These are phyloP conservation scores for Ceratocystis destructans DNA, from an alignment of 2,329 filamentous ascomycete genomes.

Conservation along the genomic window DNA sequence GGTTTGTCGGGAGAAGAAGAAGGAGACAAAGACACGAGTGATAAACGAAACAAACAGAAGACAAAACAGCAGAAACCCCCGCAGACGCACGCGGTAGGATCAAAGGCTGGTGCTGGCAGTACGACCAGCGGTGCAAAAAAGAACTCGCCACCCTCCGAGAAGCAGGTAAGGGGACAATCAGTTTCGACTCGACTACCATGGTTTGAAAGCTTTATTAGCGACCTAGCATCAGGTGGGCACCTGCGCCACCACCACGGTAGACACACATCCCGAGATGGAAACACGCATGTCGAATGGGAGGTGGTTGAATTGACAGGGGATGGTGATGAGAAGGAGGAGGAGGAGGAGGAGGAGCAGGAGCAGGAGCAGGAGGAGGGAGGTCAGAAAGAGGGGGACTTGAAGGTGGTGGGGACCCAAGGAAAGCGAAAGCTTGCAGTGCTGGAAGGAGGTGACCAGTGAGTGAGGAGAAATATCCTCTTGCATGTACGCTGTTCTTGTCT, in stretches of 20 bases:
- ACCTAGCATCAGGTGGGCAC: constrained; percentile 50
- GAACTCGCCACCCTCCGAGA: neutral
- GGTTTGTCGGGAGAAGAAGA: constrained; percentile 23
- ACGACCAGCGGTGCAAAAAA: neutral
- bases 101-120: neutral
- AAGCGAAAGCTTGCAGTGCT: constrained; percentile 1
- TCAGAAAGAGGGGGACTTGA: neutral
- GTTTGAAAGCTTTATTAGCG: constrained; percentile 56
- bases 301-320: constrained; percentile 57
- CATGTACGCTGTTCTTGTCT: neutral
- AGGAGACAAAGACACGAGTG: neutral
- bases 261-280: constrained; percentile 44
- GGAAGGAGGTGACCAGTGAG: neutral
- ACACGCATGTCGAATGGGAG: constrained; percentile 65
- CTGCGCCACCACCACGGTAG: constrained; percentile 48
- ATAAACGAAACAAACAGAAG: neutral
- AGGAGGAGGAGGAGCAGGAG: neutral
- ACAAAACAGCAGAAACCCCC: neutral
- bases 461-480: neutral
- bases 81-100: neutral
- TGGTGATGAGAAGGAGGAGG: constrained; percentile 21
- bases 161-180: constrained; percentile 22
- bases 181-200: constrained; percentile 48
- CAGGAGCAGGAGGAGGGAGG: neutral
- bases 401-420: neutral